Evolutionary conservation across 495 filamentous ascomycete species (phyloP), one percentile per base, ranked within the genome.

Genomic region (Aspergillus sclerotiicarbonarius): DNA sequence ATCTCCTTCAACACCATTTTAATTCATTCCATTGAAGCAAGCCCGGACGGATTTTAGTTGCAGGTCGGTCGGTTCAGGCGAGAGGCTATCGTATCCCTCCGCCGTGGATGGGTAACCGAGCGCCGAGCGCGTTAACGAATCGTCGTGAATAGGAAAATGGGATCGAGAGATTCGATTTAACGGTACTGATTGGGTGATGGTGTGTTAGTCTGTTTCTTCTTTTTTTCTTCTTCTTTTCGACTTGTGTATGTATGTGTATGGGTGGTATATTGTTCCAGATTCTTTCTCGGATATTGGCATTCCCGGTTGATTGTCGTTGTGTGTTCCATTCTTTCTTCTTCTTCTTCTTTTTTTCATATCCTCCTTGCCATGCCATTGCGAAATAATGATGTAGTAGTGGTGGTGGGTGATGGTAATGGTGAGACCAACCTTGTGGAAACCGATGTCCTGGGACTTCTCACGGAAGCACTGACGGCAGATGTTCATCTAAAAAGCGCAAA

Each of bases 381-480:
- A 33, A 20, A n/a, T 39, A 44, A 45, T n/a, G 29, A 18, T 51
- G n/a, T 21, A 21, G 44, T 43, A 43, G 33, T 43, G 15, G 4
- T 30, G 55, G 35, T 33, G 18, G 20, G 5, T 25, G 25, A n/a
- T 45, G 51, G 31, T 29, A 47, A 19, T 8, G 25, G 25, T 25
- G 55, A 63, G 61, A 72, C 83, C 63, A 71, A 76, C 93, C 92
- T 98, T 98, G 80, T 87, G 81, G 84, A 98, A 98, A 68, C 94
- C 94, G 78, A 98, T 96, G 76, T 97, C 93, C 73, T 81, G 68
- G 63, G 86, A 82, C 86, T 98, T 97, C 87, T 98, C 94, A 72
- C 94, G 82, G 86, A 98, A 98, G 88, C 94, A 98, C 82, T 98
- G 92, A 85, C 92, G 90, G 89, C 93, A 97, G 85, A 98, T 93